Conservation (phyloP, 352 stramenopile species). For the Phytophthora pisi region DNA sequence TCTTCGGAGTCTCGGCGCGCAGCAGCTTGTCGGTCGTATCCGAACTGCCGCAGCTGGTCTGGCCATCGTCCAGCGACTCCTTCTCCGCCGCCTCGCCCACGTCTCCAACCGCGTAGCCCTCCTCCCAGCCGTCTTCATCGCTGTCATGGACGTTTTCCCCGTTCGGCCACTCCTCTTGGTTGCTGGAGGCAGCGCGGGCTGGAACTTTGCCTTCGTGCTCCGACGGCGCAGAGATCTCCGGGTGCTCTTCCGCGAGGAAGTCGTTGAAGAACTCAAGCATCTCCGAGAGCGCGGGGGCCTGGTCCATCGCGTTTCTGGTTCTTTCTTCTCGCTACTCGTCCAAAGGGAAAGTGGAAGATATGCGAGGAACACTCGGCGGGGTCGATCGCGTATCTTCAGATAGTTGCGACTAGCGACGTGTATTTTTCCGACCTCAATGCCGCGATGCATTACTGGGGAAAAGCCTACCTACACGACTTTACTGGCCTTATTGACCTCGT, state of each 20-base stretch:
- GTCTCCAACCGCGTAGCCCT: conserved; percentile 9
- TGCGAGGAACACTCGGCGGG: background rate
- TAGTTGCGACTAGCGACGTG: background rate
- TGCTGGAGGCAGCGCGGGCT: background rate
- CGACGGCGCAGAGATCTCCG: background rate
- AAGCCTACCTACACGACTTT: conserved; percentile 5
- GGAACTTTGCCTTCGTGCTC: background rate
- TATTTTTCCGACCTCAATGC: conserved; percentile 3
- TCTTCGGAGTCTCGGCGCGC: background rate
- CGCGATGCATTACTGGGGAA: background rate
- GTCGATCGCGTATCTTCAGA: background rate
- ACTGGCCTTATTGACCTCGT: conserved; percentile 9
- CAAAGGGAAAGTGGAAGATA: conserved; percentile 5
- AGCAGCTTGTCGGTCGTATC: background rate
- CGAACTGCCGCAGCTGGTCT: conserved; percentile 9
- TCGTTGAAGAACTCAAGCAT: conserved; percentile 21
- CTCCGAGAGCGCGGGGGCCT: conserved; percentile 5
- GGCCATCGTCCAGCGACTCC: conserved; percentile 11
- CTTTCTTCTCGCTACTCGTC: background rate
- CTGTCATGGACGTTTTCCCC: background rate
- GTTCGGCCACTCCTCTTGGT: conserved; percentile 4
- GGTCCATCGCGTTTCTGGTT: background rate
- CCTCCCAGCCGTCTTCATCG: conserved; percentile 11
- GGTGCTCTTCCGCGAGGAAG: conserved; percentile 20
- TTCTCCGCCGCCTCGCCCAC: background rate